These are phyloP conservation scores for Vaccinium vitisidaea DNA, from an alignment of 148 eudicot species.

Conservation along the genomic window DNA sequence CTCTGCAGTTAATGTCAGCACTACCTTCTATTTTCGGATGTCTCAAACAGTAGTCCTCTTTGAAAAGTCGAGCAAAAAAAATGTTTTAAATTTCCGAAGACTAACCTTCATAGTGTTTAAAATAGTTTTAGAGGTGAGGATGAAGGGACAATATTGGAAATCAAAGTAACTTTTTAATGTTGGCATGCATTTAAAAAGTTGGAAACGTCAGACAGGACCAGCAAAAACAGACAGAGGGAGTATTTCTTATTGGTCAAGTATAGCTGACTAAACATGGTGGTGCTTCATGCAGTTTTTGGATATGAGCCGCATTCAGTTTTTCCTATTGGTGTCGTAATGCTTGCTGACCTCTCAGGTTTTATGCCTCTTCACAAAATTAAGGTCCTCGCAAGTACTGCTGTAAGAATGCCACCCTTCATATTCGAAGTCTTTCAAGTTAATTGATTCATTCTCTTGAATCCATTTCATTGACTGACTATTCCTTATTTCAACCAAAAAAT, in stretches of 20 bases:
- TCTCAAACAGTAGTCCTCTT: too few species aligned
- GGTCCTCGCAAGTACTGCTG: conserved; percentile 90
- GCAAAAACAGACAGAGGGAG: background rate
- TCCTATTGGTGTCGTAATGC: conserved; percentile 78
- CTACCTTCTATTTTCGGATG: too few species aligned
- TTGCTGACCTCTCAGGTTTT: conserved; percentile 73
- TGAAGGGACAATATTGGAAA: too few species aligned
- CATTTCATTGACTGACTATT: background rate
- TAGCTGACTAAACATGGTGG: background rate
- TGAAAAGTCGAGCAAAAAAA: too few species aligned
- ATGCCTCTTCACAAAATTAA: conserved; percentile 72
- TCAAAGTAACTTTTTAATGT: background rate
- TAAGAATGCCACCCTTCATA: conserved; percentile 35
- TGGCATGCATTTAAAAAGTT: background rate
- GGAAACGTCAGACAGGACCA: background rate
- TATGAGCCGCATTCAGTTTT: conserved; percentile 94
- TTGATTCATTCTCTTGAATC: conserved; percentile 9
- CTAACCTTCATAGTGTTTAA: background rate
- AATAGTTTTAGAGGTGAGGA: background rate
- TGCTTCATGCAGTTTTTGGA: conserved; percentile 64
- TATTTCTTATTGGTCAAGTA: background rate
- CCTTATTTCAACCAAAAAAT: background rate
- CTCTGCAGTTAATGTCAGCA: too few species aligned
- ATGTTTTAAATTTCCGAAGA: too few species aligned
- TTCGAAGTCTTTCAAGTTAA: conserved; percentile 5